These are phyloP conservation scores for Exophiala lecanii-corni DNA, from an alignment of 2,329 filamentous ascomycete genomes.

Conservation along the genomic window DNA sequence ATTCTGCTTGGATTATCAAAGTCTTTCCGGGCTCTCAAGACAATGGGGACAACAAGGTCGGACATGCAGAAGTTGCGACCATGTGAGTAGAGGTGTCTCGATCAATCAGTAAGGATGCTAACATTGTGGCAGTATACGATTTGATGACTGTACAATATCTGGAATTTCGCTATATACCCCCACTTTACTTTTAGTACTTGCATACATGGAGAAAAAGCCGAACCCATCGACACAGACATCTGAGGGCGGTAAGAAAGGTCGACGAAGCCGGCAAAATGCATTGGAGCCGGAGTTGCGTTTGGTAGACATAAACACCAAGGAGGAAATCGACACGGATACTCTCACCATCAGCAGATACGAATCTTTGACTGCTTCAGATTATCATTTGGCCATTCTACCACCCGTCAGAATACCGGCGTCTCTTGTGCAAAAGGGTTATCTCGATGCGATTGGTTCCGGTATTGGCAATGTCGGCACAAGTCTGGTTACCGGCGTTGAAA, in stretches of 20 bases:
- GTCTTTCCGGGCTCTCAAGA: slow-evolving; percentile 72
- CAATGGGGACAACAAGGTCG: slow-evolving; percentile 63
- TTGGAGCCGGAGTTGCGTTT: slow-evolving; percentile 83
- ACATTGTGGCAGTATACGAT: slow-evolving; percentile 59
- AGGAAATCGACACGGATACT: slow-evolving; percentile 81
- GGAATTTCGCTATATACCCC: slow-evolving; percentile 95
- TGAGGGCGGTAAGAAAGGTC: slow-evolving; percentile 26
- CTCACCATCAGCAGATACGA: slow-evolving; percentile 83
- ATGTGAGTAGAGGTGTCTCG: slow-evolving; percentile 59
- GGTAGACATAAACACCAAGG: slow-evolving; percentile 78
- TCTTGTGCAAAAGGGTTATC: slow-evolving; percentile 63
- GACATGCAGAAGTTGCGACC: slow-evolving; percentile 83
- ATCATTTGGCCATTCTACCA: slow-evolving; percentile 80
- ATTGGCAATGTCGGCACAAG: slow-evolving; percentile 24
- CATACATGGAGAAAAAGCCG: slow-evolving; percentile 73
- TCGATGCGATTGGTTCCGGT: slow-evolving; percentile 65
- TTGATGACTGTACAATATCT: slow-evolving; percentile 93
- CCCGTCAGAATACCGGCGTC: slow-evolving; percentile 65
- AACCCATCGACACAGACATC: slow-evolving; percentile 56
- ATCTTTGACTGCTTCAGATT: slow-evolving; percentile 79
- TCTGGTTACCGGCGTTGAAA: slow-evolving; percentile 36
- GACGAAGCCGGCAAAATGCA: slow-evolving; percentile 67
- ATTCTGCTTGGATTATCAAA: slow-evolving; percentile 92
- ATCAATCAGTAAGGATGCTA: slow-evolving; percentile 25
- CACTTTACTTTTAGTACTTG: slow-evolving; percentile 82